Base-by-base conservation (phyloP, 495 filamentous ascomycete species). In the Aspergillus sparsus region DNA sequence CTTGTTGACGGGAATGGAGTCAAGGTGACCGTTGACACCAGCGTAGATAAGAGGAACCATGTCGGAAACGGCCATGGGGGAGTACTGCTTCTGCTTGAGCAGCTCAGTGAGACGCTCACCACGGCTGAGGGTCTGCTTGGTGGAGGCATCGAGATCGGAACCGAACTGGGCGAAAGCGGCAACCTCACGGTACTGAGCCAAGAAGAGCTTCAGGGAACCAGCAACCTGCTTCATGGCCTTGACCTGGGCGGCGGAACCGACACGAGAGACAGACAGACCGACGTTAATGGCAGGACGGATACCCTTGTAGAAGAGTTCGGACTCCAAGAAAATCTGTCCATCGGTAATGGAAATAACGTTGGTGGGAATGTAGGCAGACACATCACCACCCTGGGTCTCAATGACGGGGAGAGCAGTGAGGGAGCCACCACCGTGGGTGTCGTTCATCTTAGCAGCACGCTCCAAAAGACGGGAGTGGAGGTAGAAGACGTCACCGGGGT, bases 161-260 rank as follows among this genome's bases (percentile, higher is more conserved):
- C 94, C 94, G 87, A 98, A 98, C 81, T 98, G 94, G 70, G 94
- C 94, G 82, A 98, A 98, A 69, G 94, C 94, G 74, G 94, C 94
- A 63, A 98, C 94, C 82, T 98, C 94, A 93, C 94, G 94, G 85
- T 98, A 98, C 85, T 98, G 94, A 72, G 94, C 94, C 87, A 98
- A 92, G 91, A 98, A 98, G 69, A 98, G 91, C 86, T 98, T 98
- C 71, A 98, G 84, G 67, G 93, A 97, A 86, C 94, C 94, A 74
- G 94, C 94, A 74, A 98, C 94, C 87, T 98, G 94, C 85, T 98
- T 98, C 94, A 98, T 98, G 80, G 94, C 92, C 90, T 98, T 98
- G 80, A 98, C 88, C 85, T 98, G 94, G 73, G 94, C 94, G 76
- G 94, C 92, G 71, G 94, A 98, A 76, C 94, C 94, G 87, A 98